Base-by-base conservation (phyloP, 345 rosid species). In the Populus euphratica region DNA sequence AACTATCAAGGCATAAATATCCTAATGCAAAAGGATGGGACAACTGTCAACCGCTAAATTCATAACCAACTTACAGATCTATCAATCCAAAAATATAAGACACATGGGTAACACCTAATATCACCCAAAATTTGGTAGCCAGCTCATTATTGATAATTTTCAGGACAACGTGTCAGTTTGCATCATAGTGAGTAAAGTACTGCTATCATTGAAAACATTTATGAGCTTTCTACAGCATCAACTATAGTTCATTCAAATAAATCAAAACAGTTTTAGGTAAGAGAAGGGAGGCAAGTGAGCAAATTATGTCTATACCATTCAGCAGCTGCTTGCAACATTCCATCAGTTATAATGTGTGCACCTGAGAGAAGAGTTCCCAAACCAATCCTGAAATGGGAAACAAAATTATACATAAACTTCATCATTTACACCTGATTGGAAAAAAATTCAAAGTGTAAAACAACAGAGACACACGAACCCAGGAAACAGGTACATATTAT, bases 401-500 rank as follows among this genome's bases (percentile, higher is more conserved):
- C 43, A 73, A 31, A 72, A 29, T 18, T 62, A 68, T 29, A 13
- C 11, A 76, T 67, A 35, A 21, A 73, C 47, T 33, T 66, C 62
- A 73, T 79, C 18, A 35, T 35, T 73, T 25, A 43, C 61, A 41
- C 44, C 70, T 17, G 29, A 54, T 39, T 23, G 77, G 77, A 10
- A 41, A 50, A 25, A 44, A 38, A 8, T 70, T 27, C 70, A 38
- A 59, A n/a, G 47, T 27, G 78, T 11, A 59, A 43, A 85, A 73
- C 21, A 36, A 73, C 72, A 78, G 63, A 66, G 33, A 63, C 85
- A 79, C 47, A 80, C 98, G 61, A 70, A 96, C 97, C 99, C 99
- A 1, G 99, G 99, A 86, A 96, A 96, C 73, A 96, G 89, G 86
- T 96, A 96, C 98, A 96, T 93, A 85, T 96, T 96, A 85, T 96